A percentile compares a stretch with the other conserved stretches of the same genome.
phyloP scores from a whole-genome alignment of 257 asterid genomes.

The Leptodermis oblonga region DNA sequence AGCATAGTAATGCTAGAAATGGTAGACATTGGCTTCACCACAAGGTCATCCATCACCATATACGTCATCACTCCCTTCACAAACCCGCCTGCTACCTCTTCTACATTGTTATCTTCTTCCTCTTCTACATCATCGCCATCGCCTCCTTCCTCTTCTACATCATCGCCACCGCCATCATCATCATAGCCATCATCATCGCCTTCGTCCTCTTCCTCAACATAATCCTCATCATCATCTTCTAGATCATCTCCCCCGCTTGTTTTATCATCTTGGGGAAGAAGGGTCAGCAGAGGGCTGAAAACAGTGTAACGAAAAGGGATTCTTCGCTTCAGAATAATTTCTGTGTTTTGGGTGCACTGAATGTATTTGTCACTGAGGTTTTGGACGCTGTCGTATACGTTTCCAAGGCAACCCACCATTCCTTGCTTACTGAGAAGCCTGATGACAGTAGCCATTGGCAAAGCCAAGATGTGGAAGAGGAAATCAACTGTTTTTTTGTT shows the following conservation, averaged over 20 bases:
- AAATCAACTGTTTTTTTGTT: constrained; percentile 38
- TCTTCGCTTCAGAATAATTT: constrained; percentile 22
- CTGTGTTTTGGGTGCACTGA: constrained; percentile 17
- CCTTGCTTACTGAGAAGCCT: constrained; percentile 16
- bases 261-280: too few relatives aligned
- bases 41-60: constrained; percentile 39
- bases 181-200: too few relatives aligned
- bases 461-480: constrained; percentile 28
- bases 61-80: constrained; percentile 10
- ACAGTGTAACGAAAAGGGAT: too few relatives aligned
- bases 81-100: neutral
- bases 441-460: constrained; percentile 22
- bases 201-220: too few relatives aligned
- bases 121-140: too few relatives aligned
- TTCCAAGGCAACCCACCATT: constrained; percentile 30
- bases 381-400: constrained; percentile 27
- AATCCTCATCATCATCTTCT: neutral
- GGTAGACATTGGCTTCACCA: constrained; percentile 27
- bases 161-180: neutral
- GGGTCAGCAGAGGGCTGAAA: too few relatives aligned
- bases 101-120: too few relatives aligned
- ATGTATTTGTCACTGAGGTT: constrained; percentile 5
- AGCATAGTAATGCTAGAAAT: constrained; percentile 22
- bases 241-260: neutral
- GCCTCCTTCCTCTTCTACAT: too few relatives aligned